These are phyloP conservation scores for Kazachstania psychrophila DNA, from an alignment of 805 yeast species.

Conservation along the genomic window DNA sequence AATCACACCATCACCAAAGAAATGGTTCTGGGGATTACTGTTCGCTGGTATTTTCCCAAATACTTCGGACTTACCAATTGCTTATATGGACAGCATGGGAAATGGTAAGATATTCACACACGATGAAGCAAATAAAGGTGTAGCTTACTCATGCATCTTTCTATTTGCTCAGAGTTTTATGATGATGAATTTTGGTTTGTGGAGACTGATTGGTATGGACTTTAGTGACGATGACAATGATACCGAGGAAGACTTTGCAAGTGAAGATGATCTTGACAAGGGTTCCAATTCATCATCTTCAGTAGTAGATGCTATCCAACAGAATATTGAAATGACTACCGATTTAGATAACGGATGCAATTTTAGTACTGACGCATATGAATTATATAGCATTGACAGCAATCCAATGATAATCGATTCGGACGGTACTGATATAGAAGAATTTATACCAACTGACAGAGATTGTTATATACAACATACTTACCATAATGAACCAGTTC, in stretches of 20 bases:
- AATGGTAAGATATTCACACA: constrained; percentile 46
- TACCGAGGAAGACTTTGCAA: constrained; percentile 6
- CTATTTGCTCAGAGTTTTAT: constrained; percentile 54
- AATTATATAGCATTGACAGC: constrained; percentile 5
- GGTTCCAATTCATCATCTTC: neutral
- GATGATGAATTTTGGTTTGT: constrained; percentile 72
- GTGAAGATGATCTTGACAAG: neutral
- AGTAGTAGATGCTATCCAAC: neutral
- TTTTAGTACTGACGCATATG: no score
- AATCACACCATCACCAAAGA: constrained; percentile 52
- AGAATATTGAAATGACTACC: neutral
- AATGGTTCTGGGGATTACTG: constrained; percentile 69
- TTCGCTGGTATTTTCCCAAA: constrained; percentile 72
- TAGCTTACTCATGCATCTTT: constrained; percentile 71
- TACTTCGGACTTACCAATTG: constrained; percentile 76
- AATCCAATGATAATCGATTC: neutral
- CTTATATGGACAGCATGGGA: constrained; percentile 67
- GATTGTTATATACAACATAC: no score
- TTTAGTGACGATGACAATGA: constrained; percentile 35
- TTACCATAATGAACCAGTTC: no score
- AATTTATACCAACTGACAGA: neutral
- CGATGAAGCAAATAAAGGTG: constrained; percentile 56
- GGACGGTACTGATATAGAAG: neutral
- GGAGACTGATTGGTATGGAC: constrained; percentile 61
- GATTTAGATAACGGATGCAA: no score